Percentiles rank a stretch among this genome's conserved stretches.
Evolutionary conservation across 257 asterid species (phyloP).

Genomic region (Solanum gandarillasii): DNA sequence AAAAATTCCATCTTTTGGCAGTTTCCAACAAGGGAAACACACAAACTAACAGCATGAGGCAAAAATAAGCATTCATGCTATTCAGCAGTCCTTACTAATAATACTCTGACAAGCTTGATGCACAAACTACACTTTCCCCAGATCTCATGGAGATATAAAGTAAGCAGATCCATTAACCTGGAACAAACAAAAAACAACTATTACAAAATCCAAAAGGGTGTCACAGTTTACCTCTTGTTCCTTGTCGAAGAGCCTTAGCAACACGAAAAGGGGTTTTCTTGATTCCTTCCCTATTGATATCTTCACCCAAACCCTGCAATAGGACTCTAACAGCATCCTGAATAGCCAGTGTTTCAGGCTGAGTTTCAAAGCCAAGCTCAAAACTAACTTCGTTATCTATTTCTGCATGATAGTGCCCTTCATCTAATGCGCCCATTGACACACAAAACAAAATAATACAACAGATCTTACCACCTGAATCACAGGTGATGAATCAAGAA

Average conservation of each 20-base stretch:
- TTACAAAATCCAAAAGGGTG: background rate
- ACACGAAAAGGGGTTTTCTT: conserved; percentile 81
- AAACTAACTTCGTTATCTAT: conserved; percentile 50
- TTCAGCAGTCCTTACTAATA: background rate
- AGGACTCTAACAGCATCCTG: conserved; percentile 80
- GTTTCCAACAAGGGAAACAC: background rate
- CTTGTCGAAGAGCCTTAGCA: conserved; percentile 79
- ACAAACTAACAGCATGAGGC: background rate
- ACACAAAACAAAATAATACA: background rate
- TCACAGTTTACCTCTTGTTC: conserved; percentile 55
- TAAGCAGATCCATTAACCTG: background rate
- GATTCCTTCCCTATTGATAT: conserved; percentile 79
- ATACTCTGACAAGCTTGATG: background rate
- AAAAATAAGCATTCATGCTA: background rate
- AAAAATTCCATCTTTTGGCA: background rate
- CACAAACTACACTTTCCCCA: background rate
- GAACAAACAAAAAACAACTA: background rate
- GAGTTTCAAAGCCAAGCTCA: conserved; percentile 44
- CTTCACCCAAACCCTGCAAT: conserved; percentile 87
- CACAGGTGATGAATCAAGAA: background rate
- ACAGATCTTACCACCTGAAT: conserved; percentile 7
- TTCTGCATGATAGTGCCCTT: conserved; percentile 45
- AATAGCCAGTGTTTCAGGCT: conserved; percentile 45
- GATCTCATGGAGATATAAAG: background rate
- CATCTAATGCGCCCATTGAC: conserved; percentile 89